Evolutionary conservation across 345 rosid species (phyloP).

Genomic region (Diplotaxis tenuifolia): DNA sequence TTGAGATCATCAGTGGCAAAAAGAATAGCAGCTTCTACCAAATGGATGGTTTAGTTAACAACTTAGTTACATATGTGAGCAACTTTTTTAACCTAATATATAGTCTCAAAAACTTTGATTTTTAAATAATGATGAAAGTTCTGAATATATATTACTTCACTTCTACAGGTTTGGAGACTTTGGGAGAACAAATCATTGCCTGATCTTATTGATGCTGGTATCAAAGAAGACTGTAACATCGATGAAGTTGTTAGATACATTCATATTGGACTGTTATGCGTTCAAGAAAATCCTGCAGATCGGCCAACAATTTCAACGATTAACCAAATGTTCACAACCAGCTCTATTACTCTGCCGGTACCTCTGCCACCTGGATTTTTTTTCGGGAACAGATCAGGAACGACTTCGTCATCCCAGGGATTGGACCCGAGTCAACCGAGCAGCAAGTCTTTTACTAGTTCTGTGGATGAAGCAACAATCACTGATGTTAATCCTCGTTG

Average conservation of each 20-base stretch:
- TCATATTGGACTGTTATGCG: constrained; percentile 35
- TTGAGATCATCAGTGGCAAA: constrained; percentile 29
- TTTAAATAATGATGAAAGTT: background rate
- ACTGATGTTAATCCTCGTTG: constrained; percentile 23
- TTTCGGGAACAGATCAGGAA: constrained; percentile 5
- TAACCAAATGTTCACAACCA: constrained; percentile 26
- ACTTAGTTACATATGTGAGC: constrained; percentile 33
- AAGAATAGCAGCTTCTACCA: constrained; percentile 28
- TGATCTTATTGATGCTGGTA: constrained; percentile 7
- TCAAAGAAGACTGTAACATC: background rate
- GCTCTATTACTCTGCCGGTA: constrained; percentile 4
- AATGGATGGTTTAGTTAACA: constrained; percentile 16
- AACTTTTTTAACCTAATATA: background rate
- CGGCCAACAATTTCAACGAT: constrained; percentile 20
- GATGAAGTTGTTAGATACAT: constrained; percentile 29
- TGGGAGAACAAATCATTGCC: constrained; percentile 11
- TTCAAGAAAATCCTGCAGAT: constrained; percentile 33
- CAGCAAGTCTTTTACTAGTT: constrained; percentile 18
- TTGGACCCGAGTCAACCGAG: background rate
- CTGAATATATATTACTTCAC: background rate
- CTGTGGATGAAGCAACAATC: constrained; percentile 22
- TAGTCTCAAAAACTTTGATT: background rate
- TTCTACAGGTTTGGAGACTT: constrained; percentile 33
- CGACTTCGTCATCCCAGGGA: background rate
- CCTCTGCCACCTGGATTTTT: constrained; percentile 28